Conservation (phyloP, 257 asterid species). For the Coffea eugenioides region DNA sequence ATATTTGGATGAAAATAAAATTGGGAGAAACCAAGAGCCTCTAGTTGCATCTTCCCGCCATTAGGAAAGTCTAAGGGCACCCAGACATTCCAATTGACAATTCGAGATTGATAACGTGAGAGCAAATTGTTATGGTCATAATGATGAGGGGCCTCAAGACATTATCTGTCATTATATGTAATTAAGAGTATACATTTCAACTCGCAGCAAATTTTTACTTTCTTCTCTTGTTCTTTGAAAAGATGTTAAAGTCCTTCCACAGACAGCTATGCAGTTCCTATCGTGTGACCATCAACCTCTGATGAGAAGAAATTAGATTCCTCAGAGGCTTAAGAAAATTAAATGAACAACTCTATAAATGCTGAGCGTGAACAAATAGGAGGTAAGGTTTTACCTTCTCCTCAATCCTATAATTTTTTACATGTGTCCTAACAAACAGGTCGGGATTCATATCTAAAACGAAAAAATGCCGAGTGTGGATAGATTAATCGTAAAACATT, state of each 20-base stretch:
- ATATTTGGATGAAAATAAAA: neutral
- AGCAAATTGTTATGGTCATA: slow-evolving; percentile 12
- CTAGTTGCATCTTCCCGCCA: neutral
- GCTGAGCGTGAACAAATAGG: too few relatives aligned
- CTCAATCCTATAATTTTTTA: too few relatives aligned
- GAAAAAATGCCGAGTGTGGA: too few relatives aligned
- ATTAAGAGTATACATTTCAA: slow-evolving; percentile 35
- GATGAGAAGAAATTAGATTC: too few relatives aligned
- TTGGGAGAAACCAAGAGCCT: neutral
- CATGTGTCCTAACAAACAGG: too few relatives aligned
- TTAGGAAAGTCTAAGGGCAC: slow-evolving; percentile 14
- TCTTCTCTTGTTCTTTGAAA: slow-evolving; percentile 13
- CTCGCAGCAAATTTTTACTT: slow-evolving; percentile 16
- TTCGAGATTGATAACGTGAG: slow-evolving; percentile 15
- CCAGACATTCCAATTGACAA: slow-evolving; percentile 36
- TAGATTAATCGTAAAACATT: too few relatives aligned
- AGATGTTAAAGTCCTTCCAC: neutral
- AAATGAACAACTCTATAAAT: neutral
- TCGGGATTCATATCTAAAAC: too few relatives aligned
- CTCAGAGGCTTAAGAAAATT: neutral
- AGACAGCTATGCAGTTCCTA: neutral
- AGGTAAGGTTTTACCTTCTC: too few relatives aligned
- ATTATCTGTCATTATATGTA: slow-evolving; percentile 37
- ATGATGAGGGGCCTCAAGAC: slow-evolving; percentile 32
- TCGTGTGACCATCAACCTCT: too few relatives aligned